phyloP scores from a whole-genome alignment of 73 alveolate genomes.

The Blepharisma japonicum region DNA sequence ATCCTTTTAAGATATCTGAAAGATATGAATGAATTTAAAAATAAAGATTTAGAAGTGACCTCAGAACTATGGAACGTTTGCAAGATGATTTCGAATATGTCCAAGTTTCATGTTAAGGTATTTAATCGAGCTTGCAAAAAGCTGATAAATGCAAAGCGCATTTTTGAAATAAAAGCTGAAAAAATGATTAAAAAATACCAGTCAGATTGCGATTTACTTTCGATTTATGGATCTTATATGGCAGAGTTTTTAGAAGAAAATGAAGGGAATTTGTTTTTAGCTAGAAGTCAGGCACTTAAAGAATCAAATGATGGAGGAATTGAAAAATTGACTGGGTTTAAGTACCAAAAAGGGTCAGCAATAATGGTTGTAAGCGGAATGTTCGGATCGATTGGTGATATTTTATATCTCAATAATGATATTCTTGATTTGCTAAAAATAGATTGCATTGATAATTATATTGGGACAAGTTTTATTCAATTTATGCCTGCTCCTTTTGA shows the following conservation, averaged over 20 bases:
- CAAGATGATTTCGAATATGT: background rate
- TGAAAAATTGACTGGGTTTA: too few relatives aligned
- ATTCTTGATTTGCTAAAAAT: background rate
- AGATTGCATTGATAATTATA: background rate
- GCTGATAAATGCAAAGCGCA: too few relatives aligned
- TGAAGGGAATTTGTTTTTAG: too few relatives aligned
- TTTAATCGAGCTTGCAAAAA: background rate
- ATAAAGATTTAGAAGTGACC: background rate
- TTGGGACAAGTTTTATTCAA: conserved; percentile 14
- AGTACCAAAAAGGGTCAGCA: background rate
- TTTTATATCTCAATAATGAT: background rate
- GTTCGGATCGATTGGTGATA: background rate
- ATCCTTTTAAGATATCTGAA: background rate
- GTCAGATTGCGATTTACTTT: too few relatives aligned
- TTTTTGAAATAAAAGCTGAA: too few relatives aligned
- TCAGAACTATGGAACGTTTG: background rate
- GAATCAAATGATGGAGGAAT: too few relatives aligned
- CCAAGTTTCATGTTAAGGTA: background rate
- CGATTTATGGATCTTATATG: too few relatives aligned
- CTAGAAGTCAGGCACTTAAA: too few relatives aligned
- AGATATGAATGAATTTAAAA: background rate
- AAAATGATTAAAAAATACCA: too few relatives aligned
- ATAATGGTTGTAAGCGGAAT: conserved; percentile 14
- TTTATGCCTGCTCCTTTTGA: conserved; percentile 22
- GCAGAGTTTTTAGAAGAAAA: too few relatives aligned